phyloP scores from a whole-genome alignment of 176 grass and related monocot genomes.

The Avena atlantica region DNA sequence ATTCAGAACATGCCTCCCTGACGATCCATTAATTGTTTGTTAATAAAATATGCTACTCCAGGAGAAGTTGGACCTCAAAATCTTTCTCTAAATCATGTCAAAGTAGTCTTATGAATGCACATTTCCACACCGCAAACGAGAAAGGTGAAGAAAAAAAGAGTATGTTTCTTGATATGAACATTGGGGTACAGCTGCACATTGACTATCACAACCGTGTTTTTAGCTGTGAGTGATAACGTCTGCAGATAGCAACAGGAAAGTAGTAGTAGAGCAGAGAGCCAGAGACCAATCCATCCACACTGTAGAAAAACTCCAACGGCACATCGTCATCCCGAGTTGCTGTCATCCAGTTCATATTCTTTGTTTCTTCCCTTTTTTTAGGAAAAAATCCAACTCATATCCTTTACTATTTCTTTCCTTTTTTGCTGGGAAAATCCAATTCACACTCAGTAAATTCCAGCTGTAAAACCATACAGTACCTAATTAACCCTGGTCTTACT shows the following conservation, averaged over 20 bases:
- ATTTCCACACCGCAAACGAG: not conserved
- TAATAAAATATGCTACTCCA: not conserved
- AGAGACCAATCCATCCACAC: not conserved
- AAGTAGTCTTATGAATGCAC: not conserved
- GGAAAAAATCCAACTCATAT: not conserved
- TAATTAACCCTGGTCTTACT: not conserved
- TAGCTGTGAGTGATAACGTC: conserved; percentile 1
- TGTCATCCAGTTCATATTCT: conserved; percentile 23
- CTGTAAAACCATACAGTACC: not conserved
- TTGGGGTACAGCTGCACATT: conserved; percentile 37
- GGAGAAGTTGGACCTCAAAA: not conserved
- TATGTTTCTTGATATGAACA: not conserved
- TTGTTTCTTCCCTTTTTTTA: too few species aligned
- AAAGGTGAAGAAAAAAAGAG: not conserved
- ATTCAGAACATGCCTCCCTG: not conserved
- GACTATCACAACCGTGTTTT: conserved; percentile 10
- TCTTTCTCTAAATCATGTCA: not conserved
- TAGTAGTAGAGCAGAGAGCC: not conserved
- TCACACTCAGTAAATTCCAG: not conserved
- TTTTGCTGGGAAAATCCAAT: not conserved
- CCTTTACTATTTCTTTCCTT: not conserved
- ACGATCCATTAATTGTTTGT: not conserved
- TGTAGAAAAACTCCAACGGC: conserved; percentile 28
- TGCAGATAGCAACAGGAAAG: conserved; percentile 30
- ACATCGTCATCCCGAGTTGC: not conserved